Conservation (phyloP, 1,284 basidiomycete genomes). For the Cryptococcus depauperatus region DNA sequence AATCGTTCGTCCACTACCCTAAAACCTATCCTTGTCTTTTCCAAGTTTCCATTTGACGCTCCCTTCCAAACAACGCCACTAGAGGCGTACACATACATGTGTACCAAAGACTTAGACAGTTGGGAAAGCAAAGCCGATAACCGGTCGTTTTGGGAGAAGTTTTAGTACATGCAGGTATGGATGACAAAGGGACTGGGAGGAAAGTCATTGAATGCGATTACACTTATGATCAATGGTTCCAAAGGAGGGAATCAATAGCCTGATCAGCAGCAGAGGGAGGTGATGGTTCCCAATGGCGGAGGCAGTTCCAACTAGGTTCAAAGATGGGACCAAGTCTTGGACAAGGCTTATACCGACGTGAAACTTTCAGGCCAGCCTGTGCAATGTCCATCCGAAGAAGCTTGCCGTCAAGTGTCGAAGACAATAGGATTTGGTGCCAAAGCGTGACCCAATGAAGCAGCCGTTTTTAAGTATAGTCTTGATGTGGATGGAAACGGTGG, state of each 20-base stretch:
- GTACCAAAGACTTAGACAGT: constrained; percentile 26
- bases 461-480: constrained; percentile 44
- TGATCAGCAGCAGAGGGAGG: constrained; percentile 28
- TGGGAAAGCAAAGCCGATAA: constrained; percentile 43
- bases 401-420: constrained; percentile 30
- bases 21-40: constrained; percentile 41
- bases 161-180: constrained; percentile 44
- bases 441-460: constrained; percentile 50
- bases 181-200: constrained; percentile 41
- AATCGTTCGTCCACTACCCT: constrained; percentile 40
- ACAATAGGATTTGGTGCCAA: constrained; percentile 47
- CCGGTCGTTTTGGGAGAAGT: constrained; percentile 46
- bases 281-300: constrained; percentile 41
- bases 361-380: constrained; percentile 40
- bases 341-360: constrained; percentile 43
- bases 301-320: constrained; percentile 30
- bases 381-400: constrained; percentile 20
- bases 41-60: constrained; percentile 42
- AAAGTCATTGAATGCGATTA: constrained; percentile 43
- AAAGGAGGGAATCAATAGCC: constrained; percentile 38
- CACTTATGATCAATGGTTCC: constrained; percentile 44
- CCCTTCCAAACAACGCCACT: constrained; percentile 41
- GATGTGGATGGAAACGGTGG: constrained; percentile 49
- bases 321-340: constrained; percentile 29
- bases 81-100: constrained; percentile 40